phyloP scores from a whole-genome alignment of 2,329 filamentous ascomycete genomes.

The Cytospora chrysosperma region DNA sequence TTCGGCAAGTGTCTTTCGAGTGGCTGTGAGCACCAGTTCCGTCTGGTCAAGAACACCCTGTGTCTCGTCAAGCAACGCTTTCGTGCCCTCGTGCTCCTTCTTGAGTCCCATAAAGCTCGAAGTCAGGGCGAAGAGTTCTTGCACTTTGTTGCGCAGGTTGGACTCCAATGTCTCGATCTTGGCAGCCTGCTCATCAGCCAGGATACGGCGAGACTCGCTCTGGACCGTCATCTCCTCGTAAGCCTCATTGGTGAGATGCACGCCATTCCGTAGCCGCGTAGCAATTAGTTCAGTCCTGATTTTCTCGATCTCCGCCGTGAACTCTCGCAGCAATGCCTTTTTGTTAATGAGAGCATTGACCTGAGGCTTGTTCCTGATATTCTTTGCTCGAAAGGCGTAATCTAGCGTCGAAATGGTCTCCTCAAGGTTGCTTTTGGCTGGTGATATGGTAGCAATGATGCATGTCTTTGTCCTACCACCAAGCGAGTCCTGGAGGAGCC shows the following conservation, averaged over 20 bases:
- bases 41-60: constrained; percentile 83
- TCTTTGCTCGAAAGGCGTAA: constrained; percentile 97
- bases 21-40: constrained; percentile 77
- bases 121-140: constrained; percentile 84
- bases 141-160: constrained; percentile 88
- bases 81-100: constrained; percentile 82
- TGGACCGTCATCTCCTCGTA: constrained; percentile 91
- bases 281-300: constrained; percentile 91
- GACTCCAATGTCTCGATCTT: constrained; percentile 90
- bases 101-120: constrained; percentile 85
- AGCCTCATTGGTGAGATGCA: constrained; percentile 84
- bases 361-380: constrained; percentile 97
- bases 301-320: constrained; percentile 89
- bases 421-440: constrained; percentile 91
- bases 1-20: constrained; percentile 72
- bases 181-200: constrained; percentile 88
- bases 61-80: constrained; percentile 70
- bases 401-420: constrained; percentile 98
- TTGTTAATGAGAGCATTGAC: constrained; percentile 90
- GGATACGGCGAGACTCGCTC: constrained; percentile 86
- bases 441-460: constrained; percentile 95
- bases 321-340: constrained; percentile 86
- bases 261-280: constrained; percentile 88
- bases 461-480: constrained; percentile 96
- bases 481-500: constrained; percentile 91